Conservation (phyloP, 192 early-diverging fungal genomes). For the Coemansia sp. region DNA sequence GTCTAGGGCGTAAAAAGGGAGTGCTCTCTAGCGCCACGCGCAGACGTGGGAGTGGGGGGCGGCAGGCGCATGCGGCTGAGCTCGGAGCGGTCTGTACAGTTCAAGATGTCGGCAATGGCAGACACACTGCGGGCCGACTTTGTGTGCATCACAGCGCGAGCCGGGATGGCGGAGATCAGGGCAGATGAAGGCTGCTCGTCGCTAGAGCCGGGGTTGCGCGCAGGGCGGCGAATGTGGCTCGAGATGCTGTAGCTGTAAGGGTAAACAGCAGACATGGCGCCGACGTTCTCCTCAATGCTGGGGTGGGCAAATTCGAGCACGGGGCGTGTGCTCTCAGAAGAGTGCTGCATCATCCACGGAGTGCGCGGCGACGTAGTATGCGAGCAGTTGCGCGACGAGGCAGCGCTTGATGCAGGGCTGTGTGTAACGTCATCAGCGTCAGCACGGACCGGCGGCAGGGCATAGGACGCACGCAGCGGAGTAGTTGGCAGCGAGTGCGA, state of each 20-base stretch:
- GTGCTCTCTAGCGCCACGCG: constrained; percentile 32
- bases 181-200: constrained; percentile 13
- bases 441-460: neutral
- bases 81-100: constrained; percentile 54
- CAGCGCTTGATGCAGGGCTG: constrained; percentile 22
- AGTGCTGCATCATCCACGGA: constrained; percentile 25
- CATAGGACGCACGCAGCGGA: constrained; percentile 33
- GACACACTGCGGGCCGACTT: constrained; percentile 52
- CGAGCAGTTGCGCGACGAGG: constrained; percentile 22
- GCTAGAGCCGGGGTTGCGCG: constrained; percentile 11
- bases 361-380: constrained; percentile 25
- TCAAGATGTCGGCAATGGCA: constrained; percentile 53
- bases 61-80: constrained; percentile 52
- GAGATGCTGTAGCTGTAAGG: constrained; percentile 53
- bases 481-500: constrained; percentile 50
- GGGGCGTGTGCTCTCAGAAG: constrained; percentile 1
- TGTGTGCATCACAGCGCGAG: constrained; percentile 32
- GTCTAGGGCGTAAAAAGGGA: constrained; percentile 32
- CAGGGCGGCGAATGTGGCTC: constrained; percentile 48
- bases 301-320: constrained; percentile 24
- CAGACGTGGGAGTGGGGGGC: constrained; percentile 45
- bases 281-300: constrained; percentile 43
- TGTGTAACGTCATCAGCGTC: neutral
- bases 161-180: constrained; percentile 9
- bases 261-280: constrained; percentile 47